phyloP scores from a whole-genome alignment of 176 grass and related monocot species.

The Rhynchospora tenuis region DNA sequence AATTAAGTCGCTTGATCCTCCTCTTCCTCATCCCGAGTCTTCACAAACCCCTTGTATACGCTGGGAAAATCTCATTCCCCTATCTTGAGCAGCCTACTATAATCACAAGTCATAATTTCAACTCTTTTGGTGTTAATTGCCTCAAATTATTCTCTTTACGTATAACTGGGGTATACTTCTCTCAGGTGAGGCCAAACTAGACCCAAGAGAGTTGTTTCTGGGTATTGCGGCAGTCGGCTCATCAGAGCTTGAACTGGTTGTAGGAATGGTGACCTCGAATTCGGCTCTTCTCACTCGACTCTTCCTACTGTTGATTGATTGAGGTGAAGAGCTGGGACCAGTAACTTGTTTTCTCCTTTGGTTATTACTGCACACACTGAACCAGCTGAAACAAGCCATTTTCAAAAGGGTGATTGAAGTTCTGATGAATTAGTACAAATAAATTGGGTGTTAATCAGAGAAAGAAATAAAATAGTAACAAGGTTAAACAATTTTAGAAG shows the following conservation, averaged over 20 bases:
- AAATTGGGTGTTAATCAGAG: neutral
- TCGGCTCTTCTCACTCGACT: conserved; percentile 10
- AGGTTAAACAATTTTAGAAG: neutral
- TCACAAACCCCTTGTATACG: conserved; percentile 62
- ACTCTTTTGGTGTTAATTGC: conserved; percentile 51
- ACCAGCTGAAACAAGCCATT: conserved; percentile 37
- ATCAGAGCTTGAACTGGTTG: conserved; percentile 17
- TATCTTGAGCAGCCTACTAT: conserved; percentile 65
- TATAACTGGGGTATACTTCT: conserved; percentile 67
- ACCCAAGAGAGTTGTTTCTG: conserved; percentile 28
- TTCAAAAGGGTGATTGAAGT: neutral
- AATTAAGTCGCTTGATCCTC: conserved; percentile 58
- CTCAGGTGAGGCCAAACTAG: conserved; percentile 41
- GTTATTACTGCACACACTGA: conserved; percentile 8
- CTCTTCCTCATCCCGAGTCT: conserved; percentile 31
- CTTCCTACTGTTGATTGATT: conserved; percentile 7
- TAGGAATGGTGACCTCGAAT: neutral
- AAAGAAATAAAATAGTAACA: neutral
- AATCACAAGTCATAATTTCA: conserved; percentile 50
- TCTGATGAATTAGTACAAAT: neutral
- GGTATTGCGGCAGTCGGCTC: conserved; percentile 2
- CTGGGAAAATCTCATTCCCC: conserved; percentile 72
- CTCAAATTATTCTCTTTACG: conserved; percentile 49
- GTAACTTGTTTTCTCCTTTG: neutral
- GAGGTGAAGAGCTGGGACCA: neutral